phyloP scores from a whole-genome alignment of 768 basidiomycete genomes.

The Roridomyces roridus region DNA sequence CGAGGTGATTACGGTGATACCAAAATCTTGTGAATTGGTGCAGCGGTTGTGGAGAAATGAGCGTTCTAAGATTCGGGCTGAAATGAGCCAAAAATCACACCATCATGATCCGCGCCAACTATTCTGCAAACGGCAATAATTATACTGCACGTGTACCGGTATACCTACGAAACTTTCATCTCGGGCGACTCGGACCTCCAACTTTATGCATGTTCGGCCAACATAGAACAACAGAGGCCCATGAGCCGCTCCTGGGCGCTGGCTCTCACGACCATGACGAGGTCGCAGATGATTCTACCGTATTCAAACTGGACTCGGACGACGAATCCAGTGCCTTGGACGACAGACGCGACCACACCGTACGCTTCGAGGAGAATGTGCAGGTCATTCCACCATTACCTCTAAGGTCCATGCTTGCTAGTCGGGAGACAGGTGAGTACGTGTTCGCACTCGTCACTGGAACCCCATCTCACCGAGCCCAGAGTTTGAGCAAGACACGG shows the following conservation, averaged over 20 bases:
- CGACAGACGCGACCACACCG: slow-evolving; percentile 48
- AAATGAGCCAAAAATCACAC: too few species aligned
- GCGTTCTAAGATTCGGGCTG: too few species aligned
- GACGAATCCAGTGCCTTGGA: slow-evolving; percentile 46
- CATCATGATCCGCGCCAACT: too few species aligned
- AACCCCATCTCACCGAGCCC: too few species aligned
- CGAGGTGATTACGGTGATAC: too few species aligned
- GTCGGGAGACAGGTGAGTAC: slow-evolving; percentile 82
- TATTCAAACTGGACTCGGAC: slow-evolving; percentile 65
- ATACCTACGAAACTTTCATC: neutral
- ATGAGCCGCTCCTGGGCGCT: slow-evolving; percentile 63
- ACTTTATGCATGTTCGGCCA: slow-evolving; percentile 21
- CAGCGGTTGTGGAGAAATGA: too few species aligned
- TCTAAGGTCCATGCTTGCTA: slow-evolving; percentile 74
- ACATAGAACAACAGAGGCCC: slow-evolving; percentile 43
- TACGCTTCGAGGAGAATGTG: slow-evolving; percentile 73
- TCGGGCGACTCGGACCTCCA: too few species aligned
- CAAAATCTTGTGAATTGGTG: too few species aligned
- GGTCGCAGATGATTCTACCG: slow-evolving; percentile 41
- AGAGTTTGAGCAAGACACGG: slow-evolving; percentile 86
- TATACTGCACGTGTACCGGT: neutral
- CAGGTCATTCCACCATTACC: slow-evolving; percentile 73
- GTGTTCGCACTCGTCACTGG: slow-evolving; percentile 28
- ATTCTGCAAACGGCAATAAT: too few species aligned
- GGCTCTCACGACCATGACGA: slow-evolving; percentile 52